These are phyloP conservation scores for Trypanosoma lewisi DNA, from an alignment of 208 protist genomes.

Conservation along the genomic window DNA sequence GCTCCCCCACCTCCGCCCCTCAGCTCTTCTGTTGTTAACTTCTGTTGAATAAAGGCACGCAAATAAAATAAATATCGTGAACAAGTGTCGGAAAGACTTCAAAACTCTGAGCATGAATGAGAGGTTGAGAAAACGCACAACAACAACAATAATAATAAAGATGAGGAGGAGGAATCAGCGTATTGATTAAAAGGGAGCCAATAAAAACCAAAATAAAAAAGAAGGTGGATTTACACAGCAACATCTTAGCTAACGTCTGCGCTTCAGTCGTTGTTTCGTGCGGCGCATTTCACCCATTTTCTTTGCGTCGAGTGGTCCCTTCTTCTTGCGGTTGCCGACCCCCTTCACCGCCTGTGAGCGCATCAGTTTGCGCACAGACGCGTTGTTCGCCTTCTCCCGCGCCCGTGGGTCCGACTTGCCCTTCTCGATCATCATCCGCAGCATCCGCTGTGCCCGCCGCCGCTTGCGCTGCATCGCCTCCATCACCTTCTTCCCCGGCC, in stretches of 20 bases:
- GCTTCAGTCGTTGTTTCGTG: constrained; percentile 37
- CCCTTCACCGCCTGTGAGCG: constrained; percentile 84
- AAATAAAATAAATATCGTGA: too few species aligned
- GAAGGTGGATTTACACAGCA: too few species aligned
- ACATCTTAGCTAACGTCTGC: constrained; percentile 15
- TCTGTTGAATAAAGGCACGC: too few species aligned
- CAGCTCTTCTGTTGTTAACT: too few species aligned
- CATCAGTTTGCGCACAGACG: constrained; percentile 87
- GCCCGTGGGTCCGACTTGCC: constrained; percentile 86
- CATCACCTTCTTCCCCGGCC: constrained; percentile 96
- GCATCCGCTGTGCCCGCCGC: constrained; percentile 69
- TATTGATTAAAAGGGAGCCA: too few species aligned
- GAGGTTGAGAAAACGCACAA: too few species aligned
- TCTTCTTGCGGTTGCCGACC: constrained; percentile 40
- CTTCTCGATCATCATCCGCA: constrained; percentile 86
- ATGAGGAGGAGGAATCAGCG: too few species aligned
- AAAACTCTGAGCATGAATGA: too few species aligned
- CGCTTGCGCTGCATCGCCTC: constrained; percentile 97
- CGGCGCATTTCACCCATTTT: constrained; percentile 75
- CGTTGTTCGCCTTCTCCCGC: constrained; percentile 71
- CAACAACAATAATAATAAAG: too few species aligned
- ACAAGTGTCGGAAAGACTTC: too few species aligned
- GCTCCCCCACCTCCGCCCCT: too few species aligned
- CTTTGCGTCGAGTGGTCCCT: constrained; percentile 76
- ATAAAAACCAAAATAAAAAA: too few species aligned